These are phyloP conservation scores for Bipolaris zeicola DNA, from an alignment of 2,329 filamentous ascomycete genomes.

Conservation along the genomic window DNA sequence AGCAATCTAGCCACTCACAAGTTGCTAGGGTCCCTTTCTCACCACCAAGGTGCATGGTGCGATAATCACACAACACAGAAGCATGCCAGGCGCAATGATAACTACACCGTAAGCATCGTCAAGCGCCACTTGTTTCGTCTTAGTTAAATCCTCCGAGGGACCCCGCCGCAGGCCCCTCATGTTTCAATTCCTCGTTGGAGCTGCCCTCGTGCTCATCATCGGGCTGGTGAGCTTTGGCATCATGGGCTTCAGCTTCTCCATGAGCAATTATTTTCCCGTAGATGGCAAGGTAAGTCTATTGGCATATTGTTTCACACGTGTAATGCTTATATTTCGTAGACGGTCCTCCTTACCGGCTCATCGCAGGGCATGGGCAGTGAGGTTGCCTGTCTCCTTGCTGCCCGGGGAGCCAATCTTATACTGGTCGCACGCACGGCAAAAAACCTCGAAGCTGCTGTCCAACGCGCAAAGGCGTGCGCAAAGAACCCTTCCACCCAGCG, in stretches of 20 bases:
- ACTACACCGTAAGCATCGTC: slow-evolving; percentile 2
- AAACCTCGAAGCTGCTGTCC: slow-evolving; percentile 75
- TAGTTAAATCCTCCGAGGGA: not conserved
- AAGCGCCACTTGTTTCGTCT: not conserved
- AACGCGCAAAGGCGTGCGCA: slow-evolving; percentile 70
- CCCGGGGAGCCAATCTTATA: slow-evolving; percentile 84
- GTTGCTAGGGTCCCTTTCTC: not conserved
- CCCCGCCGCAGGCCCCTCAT: slow-evolving; percentile 22
- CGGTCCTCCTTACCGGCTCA: slow-evolving; percentile 84
- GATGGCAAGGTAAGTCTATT: slow-evolving; percentile 71
- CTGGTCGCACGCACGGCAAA: slow-evolving; percentile 78
- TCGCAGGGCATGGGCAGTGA: slow-evolving; percentile 91
- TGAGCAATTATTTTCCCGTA: slow-evolving; percentile 79
- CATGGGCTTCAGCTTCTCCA: slow-evolving; percentile 70
- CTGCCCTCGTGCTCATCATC: slow-evolving; percentile 43
- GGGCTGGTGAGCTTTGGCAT: slow-evolving; percentile 49
- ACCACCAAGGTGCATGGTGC: not conserved
- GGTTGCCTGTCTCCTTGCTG: slow-evolving; percentile 73
- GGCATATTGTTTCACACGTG: not conserved
- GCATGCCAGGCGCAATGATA: not conserved
- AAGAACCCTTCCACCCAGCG: slow-evolving; percentile 69
- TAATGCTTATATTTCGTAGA: slow-evolving; percentile 59
- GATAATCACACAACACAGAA: not conserved
- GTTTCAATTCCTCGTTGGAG: slow-evolving; percentile 47
- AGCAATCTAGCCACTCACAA: no score